These are phyloP conservation scores for Trichophaea hybrida DNA, from an alignment of 2,329 filamentous ascomycete species.

Conservation along the genomic window DNA sequence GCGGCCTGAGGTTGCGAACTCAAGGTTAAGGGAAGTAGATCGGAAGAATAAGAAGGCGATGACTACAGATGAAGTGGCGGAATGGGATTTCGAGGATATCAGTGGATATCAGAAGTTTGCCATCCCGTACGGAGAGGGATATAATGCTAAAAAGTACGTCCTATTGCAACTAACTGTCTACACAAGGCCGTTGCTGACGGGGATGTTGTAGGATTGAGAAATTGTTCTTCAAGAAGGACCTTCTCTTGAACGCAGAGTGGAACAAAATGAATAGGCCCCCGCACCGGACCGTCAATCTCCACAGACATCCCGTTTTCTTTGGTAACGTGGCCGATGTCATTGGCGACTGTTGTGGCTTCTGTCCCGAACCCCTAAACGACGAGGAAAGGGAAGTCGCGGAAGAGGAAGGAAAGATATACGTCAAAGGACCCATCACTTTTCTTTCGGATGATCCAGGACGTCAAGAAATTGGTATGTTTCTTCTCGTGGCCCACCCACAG, in stretches of 20 bases:
- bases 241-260: conserved; percentile 77
- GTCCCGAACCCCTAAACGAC: conserved; percentile 51
- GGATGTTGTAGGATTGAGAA: conserved; percentile 51
- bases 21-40: conserved; percentile 32
- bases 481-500: neutral
- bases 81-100: conserved; percentile 61
- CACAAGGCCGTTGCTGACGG: conserved; percentile 23
- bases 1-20: conserved; percentile 41
- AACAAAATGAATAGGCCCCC: conserved; percentile 44
- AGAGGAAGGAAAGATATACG: conserved; percentile 59
- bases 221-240: conserved; percentile 64
- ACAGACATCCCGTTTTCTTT: conserved; percentile 72
- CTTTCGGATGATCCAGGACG: conserved; percentile 69
- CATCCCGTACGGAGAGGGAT: conserved; percentile 46
- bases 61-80: conserved; percentile 54
- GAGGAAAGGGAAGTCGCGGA: conserved; percentile 58
- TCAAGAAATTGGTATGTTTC: conserved; percentile 47
- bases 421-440: conserved; percentile 59
- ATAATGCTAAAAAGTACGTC: conserved; percentile 12
- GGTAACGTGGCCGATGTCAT: conserved; percentile 61
- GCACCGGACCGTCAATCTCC: conserved; percentile 54
- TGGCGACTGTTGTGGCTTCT: conserved; percentile 67
- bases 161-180: neutral
- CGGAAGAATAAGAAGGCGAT: conserved; percentile 51
- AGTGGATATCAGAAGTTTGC: conserved; percentile 68